These are phyloP conservation scores for Apostasia ramifera DNA, from an alignment of 106 monocot species.

Conservation along the genomic window DNA sequence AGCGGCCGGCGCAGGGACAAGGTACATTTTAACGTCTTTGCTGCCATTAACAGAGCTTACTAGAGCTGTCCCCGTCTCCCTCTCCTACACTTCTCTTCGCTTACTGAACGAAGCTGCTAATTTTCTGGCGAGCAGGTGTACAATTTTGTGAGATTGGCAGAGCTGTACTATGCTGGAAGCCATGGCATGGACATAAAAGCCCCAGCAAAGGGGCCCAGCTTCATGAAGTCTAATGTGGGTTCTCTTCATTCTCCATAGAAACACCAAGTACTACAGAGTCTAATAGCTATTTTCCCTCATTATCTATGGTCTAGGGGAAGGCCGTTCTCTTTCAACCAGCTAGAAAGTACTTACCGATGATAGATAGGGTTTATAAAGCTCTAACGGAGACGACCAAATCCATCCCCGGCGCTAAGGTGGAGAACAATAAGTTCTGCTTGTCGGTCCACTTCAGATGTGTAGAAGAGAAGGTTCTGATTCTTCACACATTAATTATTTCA, in stretches of 20 bases:
- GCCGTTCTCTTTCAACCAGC: constrained; percentile 64
- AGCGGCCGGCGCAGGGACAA: constrained; percentile 70
- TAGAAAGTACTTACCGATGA: constrained; percentile 64
- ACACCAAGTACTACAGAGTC: neutral
- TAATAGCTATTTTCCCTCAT: constrained; percentile 4
- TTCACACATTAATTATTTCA: neutral
- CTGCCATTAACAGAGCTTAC: too few relatives aligned
- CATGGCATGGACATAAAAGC: constrained; percentile 95
- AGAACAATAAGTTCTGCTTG: constrained; percentile 76
- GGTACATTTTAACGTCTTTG: constrained; percentile 33
- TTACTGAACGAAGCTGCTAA: neutral
- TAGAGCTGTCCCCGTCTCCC: neutral
- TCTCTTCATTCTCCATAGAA: constrained; percentile 1
- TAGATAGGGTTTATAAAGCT: constrained; percentile 51
- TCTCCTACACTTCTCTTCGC: neutral
- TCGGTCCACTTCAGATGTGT: constrained; percentile 74
- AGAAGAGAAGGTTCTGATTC: constrained; percentile 45
- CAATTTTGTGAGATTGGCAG: constrained; percentile 56
- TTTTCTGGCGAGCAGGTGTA: constrained; percentile 33
- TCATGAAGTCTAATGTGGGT: constrained; percentile 38
- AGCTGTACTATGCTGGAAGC: constrained; percentile 81
- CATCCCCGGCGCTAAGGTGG: constrained; percentile 50
- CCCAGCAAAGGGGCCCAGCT: constrained; percentile 30
- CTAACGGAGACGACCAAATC: constrained; percentile 45
- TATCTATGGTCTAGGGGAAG: constrained; percentile 27